Evolutionary conservation across 768 basidiomycete genomes (phyloP).

Genomic region (Dentipellis sp.): DNA sequence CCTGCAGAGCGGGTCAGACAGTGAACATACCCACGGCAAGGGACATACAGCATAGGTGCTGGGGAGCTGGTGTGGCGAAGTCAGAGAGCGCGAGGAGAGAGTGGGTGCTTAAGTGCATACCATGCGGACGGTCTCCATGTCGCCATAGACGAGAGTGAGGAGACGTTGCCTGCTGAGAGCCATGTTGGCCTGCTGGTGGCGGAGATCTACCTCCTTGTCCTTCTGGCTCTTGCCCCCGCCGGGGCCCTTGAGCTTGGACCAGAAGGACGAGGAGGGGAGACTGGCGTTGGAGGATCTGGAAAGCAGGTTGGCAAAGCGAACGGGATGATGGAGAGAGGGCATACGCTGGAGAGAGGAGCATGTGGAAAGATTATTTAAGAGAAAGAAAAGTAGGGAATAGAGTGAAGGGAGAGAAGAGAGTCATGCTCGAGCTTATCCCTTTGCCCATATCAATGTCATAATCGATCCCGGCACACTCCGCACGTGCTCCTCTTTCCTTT

Average conservation of each 20-base stretch:
- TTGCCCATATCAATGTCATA: background rate
- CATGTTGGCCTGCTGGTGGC: slow-evolving; percentile 46
- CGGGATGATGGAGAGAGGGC: slow-evolving; percentile 20
- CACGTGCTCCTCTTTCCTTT: background rate
- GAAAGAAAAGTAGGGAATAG: background rate
- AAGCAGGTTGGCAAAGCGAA: slow-evolving; percentile 22
- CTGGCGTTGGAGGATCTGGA: slow-evolving; percentile 58
- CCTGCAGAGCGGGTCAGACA: slow-evolving; percentile 32
- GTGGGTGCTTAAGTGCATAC: slow-evolving; percentile 24
- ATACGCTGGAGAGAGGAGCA: slow-evolving; percentile 82
- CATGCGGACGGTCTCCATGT: slow-evolving; percentile 81
- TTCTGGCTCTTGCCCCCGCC: slow-evolving; percentile 27
- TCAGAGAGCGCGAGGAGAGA: background rate
- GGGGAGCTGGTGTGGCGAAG: slow-evolving; percentile 44
- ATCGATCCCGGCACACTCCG: background rate
- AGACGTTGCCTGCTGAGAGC: slow-evolving; percentile 66
- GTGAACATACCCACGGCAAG: background rate
- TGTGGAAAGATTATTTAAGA: slow-evolving; percentile 22
- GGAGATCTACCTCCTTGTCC: slow-evolving; percentile 55
- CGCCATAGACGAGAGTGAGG: slow-evolving; percentile 72
- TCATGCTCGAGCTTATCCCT: slow-evolving; percentile 9
- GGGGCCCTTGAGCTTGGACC: slow-evolving; percentile 56
- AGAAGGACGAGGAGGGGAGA: slow-evolving; percentile 39
- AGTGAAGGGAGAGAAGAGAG: slow-evolving; percentile 3
- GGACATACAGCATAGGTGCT: slow-evolving; percentile 49